Base-by-base conservation (phyloP, 495 filamentous ascomycete genomes). In the Daldinia grandis region DNA sequence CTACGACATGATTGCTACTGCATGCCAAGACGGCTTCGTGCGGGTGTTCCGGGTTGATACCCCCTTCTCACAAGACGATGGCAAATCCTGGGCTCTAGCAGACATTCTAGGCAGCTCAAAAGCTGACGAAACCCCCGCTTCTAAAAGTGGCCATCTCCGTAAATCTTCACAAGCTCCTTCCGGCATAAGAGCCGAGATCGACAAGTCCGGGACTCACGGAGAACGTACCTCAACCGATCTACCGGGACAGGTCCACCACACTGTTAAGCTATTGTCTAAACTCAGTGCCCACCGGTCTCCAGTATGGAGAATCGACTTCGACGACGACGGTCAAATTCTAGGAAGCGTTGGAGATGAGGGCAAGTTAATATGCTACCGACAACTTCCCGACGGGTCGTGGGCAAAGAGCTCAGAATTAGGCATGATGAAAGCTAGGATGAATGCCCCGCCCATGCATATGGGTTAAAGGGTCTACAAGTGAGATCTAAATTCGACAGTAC, bases 1-100 rank as follows among this genome's bases (percentile, higher is more conserved):
- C 1, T 93, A 91, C 74, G 95, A 99, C 76, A 83, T 97, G 58
- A 86, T 98, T 69, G 96, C 95, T 5, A 96, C 94, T 31, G 95
- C 93, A 1, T 93, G 92, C 74, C 94, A 94, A 76, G 95, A 99
- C 76, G 94, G 95, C 3, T 88, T 87, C 66, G 85, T 98, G 50
- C 87, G 96, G 25, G 89, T 98, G 5, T 97, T 94, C 71, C 87
- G 93, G 74, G 80, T 99, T 0, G 86, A 88, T 35, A 91, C 92
- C 7, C 85, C 87, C 6, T 77, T 74, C 40, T 68, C 69, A 30
- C 62, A 72, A 5, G 71, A 74, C 10, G 77, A 79, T 47, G 75
- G 69, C 49, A 74, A 74, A 27, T 67, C 74, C 14, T 77, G 78
- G 79, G 72, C 76, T 17, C 68, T 70, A 8, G 67, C 70, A 15